phyloP scores from a whole-genome alignment of 768 basidiomycete species.

The Suillus paluster region DNA sequence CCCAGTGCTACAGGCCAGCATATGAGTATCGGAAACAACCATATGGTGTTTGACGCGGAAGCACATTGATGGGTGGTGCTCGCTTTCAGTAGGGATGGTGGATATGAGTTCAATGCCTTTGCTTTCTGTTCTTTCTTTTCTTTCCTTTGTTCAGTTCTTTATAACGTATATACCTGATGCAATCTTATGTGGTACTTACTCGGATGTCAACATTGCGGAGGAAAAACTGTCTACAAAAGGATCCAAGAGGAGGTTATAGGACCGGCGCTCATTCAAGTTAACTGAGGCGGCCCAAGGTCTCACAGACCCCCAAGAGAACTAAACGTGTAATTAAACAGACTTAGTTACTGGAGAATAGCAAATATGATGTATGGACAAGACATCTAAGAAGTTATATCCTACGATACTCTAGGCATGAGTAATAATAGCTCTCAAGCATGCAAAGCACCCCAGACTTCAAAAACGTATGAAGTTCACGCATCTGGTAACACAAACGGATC shows the following conservation, averaged over 20 bases:
- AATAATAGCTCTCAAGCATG: neutral
- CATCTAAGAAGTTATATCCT: neutral
- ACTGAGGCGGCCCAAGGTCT: too few relatives aligned
- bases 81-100: neutral
- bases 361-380: neutral
- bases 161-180: conserved; percentile 3
- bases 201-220: neutral
- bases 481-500: conserved; percentile 59
- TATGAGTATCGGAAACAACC: conserved; percentile 47
- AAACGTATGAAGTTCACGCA: neutral
- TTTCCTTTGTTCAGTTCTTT: neutral
- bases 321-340: too few relatives aligned
- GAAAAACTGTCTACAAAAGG: too few relatives aligned
- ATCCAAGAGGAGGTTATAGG: too few relatives aligned
- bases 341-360: neutral
- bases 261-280: too few relatives aligned
- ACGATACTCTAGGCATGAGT: neutral
- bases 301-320: too few relatives aligned
- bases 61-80: conserved; percentile 27
- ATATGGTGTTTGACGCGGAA: conserved; percentile 81
- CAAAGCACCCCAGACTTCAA: neutral
- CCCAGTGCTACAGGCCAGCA: conserved; percentile 69
- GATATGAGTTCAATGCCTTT: neutral
- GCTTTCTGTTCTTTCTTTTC: neutral
- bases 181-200: neutral